Percentiles rank a stretch among this genome's conserved stretches.
These are phyloP conservation scores for Diphasiastrum complanatum DNA, from an alignment of 83 land plant genomes.

Conservation along the genomic window DNA sequence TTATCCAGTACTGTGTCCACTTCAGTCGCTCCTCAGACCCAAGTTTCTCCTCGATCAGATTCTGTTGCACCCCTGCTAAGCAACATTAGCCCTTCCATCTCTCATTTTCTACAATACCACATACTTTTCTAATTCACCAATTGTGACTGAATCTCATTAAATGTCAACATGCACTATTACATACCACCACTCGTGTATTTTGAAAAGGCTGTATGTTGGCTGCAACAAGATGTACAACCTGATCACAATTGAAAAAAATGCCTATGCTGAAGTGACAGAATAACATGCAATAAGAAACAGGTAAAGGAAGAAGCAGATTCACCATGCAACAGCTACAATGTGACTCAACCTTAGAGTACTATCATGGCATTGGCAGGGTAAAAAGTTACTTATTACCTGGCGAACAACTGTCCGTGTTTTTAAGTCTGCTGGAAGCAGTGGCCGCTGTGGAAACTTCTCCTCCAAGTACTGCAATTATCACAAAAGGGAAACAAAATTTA, in stretches of 20 bases:
- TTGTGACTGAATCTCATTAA: no score
- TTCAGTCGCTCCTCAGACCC: constrained; percentile 17
- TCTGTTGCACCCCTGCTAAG: constrained; percentile 8
- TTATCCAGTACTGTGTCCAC: constrained; percentile 17
- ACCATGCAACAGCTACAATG: neutral
- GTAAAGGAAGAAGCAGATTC: neutral
- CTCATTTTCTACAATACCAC: no score
- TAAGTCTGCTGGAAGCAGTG: constrained; percentile 19
- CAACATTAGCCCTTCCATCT: neutral
- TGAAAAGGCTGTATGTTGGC: constrained; percentile 28
- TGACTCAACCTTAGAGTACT: neutral
- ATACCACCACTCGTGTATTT: constrained; percentile 16
- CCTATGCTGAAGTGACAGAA: no score
- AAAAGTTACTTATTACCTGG: constrained; percentile 10
- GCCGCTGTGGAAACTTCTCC: constrained; percentile 24
- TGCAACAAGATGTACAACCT: constrained; percentile 18
- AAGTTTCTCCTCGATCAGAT: constrained; percentile 8
- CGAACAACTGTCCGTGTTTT: constrained; percentile 15
- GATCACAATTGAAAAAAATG: neutral
- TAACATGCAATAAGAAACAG: no score
- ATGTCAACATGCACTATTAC: no score
- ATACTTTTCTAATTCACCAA: no score
- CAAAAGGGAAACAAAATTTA: no score
- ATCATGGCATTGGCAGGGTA: no score
- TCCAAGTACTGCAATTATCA: constrained; percentile 22